Percentiles rank a stretch among this genome's conserved stretches.
Evolutionary conservation across 495 filamentous ascomycete species (phyloP).

Genomic region (Aspergillus homomorphus): DNA sequence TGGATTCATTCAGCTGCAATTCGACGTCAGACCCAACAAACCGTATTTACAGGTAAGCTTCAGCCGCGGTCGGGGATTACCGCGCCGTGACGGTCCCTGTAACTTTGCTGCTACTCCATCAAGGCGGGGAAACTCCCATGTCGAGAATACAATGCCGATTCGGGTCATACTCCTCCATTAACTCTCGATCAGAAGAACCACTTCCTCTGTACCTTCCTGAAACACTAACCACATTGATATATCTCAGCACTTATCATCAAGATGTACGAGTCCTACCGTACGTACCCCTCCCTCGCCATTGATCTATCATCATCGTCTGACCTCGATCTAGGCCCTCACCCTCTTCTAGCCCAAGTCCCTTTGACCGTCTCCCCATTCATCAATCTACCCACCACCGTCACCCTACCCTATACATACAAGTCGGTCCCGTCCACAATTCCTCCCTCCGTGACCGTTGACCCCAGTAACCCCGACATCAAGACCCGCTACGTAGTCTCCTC

Average conservation of each 20-base stretch:
- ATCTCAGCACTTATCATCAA: slow-evolving; percentile 6
- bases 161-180: background rate
- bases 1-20: background rate
- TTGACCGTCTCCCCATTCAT: slow-evolving; percentile 94
- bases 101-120: background rate
- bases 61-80: background rate
- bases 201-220: slow-evolving; percentile 8
- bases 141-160: background rate
- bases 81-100: slow-evolving; percentile 5
- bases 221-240: background rate
- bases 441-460: slow-evolving; percentile 62
- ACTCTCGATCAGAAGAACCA: background rate
- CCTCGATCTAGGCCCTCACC: slow-evolving; percentile 63
- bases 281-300: slow-evolving; percentile 10
- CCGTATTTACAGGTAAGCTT: background rate
- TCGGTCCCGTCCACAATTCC: slow-evolving; percentile 81
- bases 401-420: slow-evolving; percentile 94
- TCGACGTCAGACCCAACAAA: slow-evolving; percentile 5
- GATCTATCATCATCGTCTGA: slow-evolving; percentile 15
- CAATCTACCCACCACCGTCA: slow-evolving; percentile 82
- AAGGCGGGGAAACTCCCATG: background rate
- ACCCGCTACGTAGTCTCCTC: slow-evolving; percentile 70
- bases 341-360: slow-evolving; percentile 85
- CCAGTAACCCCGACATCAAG: slow-evolving; percentile 39
- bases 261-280: slow-evolving; percentile 49